Percentiles rank a stretch among this genome's conserved stretches.
These are phyloP conservation scores for Starmerella riodocensis DNA, from an alignment of 805 yeast species.

Conservation along the genomic window DNA sequence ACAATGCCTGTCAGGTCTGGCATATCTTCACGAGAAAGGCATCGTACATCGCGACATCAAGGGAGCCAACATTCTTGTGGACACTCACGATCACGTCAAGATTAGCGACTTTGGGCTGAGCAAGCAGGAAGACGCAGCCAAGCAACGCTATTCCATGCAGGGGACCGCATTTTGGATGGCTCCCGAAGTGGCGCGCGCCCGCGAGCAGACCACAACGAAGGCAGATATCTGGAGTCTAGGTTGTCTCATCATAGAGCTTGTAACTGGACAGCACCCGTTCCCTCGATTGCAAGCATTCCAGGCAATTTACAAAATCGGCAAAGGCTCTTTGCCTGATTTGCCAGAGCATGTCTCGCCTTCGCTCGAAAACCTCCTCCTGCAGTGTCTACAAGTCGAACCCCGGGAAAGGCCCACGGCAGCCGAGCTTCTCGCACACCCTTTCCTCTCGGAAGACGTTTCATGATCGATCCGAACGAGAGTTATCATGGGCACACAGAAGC, in stretches of 20 bases:
- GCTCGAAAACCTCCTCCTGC: constrained; percentile 50
- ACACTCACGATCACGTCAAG: constrained; percentile 66
- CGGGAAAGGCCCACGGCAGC: constrained; percentile 60
- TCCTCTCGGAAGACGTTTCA: constrained; percentile 38
- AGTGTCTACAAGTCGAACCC: constrained; percentile 66
- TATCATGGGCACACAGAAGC: too few relatives aligned
- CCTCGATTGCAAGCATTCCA: constrained; percentile 94
- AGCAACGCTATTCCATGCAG: constrained; percentile 67
- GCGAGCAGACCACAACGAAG: constrained; percentile 69
- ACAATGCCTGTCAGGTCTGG: constrained; percentile 63
- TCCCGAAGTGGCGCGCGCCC: constrained; percentile 90
- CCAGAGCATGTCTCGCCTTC: constrained; percentile 54
- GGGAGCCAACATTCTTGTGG: constrained; percentile 76
- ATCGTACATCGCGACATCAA: constrained; percentile 80
- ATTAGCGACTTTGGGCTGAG: constrained; percentile 82
- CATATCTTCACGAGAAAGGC: constrained; percentile 58
- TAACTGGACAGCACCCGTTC: constrained; percentile 91
- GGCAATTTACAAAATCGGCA: constrained; percentile 88
- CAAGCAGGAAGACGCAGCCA: constrained; percentile 44
- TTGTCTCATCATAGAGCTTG: constrained; percentile 85
- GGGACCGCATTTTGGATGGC: constrained; percentile 99
- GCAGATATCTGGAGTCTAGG: constrained; percentile 98
- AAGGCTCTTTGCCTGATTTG: constrained; percentile 58
- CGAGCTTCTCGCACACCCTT: constrained; percentile 53
- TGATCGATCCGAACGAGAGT: too few relatives aligned